A percentile compares a stretch with the other conserved stretches of the same genome.
Evolutionary conservation across 75 land plant genomes (phyloP).

Genomic region (Selaginella moellendorffii): DNA sequence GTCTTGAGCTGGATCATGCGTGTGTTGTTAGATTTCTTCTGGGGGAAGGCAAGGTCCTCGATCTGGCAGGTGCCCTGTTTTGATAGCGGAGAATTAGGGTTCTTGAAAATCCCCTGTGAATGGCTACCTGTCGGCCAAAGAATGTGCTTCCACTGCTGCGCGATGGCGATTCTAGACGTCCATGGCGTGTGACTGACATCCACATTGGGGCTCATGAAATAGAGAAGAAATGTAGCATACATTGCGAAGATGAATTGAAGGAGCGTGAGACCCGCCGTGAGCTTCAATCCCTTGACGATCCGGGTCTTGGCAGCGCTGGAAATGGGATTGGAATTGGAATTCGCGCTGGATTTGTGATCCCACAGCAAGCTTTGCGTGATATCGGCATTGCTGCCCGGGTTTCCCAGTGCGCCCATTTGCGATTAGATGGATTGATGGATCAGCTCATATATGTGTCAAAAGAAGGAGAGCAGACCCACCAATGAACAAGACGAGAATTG

Average conservation of each 20-base stretch:
- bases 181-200: conserved; percentile 53
- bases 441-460: too few relatives aligned
- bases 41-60: conserved; percentile 62
- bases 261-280: conserved; percentile 60
- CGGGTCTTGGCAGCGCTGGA: too few relatives aligned
- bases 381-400: neutral
- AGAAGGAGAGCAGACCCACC: too few relatives aligned
- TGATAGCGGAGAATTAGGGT: conserved; percentile 9
- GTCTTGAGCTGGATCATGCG: conserved; percentile 66
- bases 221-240: conserved; percentile 83
- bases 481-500: too few relatives aligned
- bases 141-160: conserved; percentile 51
- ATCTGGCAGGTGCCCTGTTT: conserved; percentile 46
- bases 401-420: too few relatives aligned
- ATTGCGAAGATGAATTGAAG: conserved; percentile 79
- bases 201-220: conserved; percentile 80
- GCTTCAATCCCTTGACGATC: conserved; percentile 21
- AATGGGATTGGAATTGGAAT: neutral
- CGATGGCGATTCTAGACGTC: conserved; percentile 39
- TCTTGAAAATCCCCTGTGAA: conserved; percentile 15
- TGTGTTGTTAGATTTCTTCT: conserved; percentile 74
- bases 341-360: neutral
- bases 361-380: neutral
- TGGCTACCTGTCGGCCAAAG: conserved; percentile 26
- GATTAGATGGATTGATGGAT: too few relatives aligned